Evolutionary conservation across 352 stramenopile genomes (phyloP), one percentile per base, ranked within the genome.

Genomic region (Globisporangium polare): DNA sequence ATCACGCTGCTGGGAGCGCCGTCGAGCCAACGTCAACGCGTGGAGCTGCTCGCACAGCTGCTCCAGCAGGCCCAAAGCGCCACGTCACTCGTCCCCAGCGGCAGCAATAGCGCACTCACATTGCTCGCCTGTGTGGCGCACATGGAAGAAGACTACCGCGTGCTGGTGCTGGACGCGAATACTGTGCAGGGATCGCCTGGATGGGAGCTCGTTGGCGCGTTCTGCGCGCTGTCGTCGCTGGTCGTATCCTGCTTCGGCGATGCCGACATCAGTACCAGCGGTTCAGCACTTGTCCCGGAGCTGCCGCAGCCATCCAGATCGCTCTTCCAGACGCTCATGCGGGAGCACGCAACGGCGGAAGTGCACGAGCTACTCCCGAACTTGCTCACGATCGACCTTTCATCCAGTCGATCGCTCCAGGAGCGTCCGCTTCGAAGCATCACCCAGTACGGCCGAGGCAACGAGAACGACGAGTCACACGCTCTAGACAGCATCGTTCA

Each of bases 171-270:
- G 42, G 79, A 89, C 39, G 63, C 72, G 13, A 63, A 64, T 20
- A 26, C 37, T 0, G 27, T 45, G 0, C 54, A 67, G 37, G 50
- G 42, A 3, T 42, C n/a, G 10, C 37, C 18, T 4, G 59, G 45
- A 2, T 50, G 26, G 20, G 60, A 51, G 50, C 69, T 87, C 26
- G 56, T 73, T 18, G 78, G 80, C 17, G 68, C 67, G 15, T 53
- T 90, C 17, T 89, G 71, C 37, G 68, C 71, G 55, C 65, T 92
- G 35, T 90, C 83, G 49, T 92, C 83, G 60, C 66, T 92, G 22
- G 78, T 90, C 22, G 49, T 92, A 35, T 77, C 68, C 3, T 78
- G 67, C 29, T 75, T 56, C 27, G 74, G 84, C 39, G 22, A 54
- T 45, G 24, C 31, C 8, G 56, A 20, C 0, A 27, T 47, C 7